Base-by-base conservation (phyloP, 148 eudicot species). In the Camellia granthamiana region DNA sequence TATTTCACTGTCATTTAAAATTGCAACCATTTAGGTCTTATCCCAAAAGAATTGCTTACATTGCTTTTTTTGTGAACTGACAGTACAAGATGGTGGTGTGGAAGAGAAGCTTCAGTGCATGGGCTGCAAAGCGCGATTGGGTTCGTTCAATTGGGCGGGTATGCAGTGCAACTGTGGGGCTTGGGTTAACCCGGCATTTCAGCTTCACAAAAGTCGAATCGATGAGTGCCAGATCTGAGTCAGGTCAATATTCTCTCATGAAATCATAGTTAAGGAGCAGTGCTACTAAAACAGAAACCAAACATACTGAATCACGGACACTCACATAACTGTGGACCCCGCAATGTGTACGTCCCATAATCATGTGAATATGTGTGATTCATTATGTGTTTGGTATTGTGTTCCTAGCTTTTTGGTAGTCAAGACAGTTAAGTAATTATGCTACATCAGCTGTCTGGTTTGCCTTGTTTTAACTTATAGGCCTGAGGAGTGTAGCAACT, bases 181-280 rank as follows among this genome's bases (percentile, higher is more conserved):
- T 69, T 92, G 97, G 97, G 89, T 94, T 74, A 90, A 84, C 84
- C 97, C 98, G 56, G 93, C 94, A 19, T 92, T 94, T 80, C 94
- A 91, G 85, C 91, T 94, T 79, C 93, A 88, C 79, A 92, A 92
- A 81, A 91, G 81, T 71, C 86, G 91, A 18, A 51, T 94, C 46
- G 98, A 94, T 66, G 97, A 94, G 86, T 90, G 92, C 78, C 38
- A 14, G 23, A 13, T 55, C 10, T 73, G 63, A 73, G 62, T 63
- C 19, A 55, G 13, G 58, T 55, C 58, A 55, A 55, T 55, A 7
- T 11, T 55, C 42, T 44, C 23, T 1, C 13, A 44, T 46, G 13
- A 14, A 70, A 70, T 14, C 42, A 51, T 9, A 51, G 54, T 51
- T 51, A 51, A 51, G 38, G 38, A 30, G 38, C 38, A 30, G 38